These are phyloP conservation scores for Mikania micrantha DNA, from an alignment of 129 eudicot species.

Conservation along the genomic window DNA sequence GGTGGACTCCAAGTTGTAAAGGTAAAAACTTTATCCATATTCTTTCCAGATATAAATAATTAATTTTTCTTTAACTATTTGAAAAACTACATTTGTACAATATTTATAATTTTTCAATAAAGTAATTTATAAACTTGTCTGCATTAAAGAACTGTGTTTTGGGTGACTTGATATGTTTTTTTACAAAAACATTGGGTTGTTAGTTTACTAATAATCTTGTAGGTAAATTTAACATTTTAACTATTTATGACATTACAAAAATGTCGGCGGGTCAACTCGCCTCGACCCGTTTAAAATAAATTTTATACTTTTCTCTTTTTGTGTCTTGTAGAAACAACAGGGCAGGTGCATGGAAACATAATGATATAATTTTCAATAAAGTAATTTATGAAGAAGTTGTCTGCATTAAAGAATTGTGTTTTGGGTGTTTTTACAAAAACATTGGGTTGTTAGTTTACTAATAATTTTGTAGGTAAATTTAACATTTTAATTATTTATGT, in stretches of 20 bases:
- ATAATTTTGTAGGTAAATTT: background rate
- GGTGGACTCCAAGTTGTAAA: conserved; percentile 33
- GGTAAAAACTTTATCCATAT: conserved; percentile 29
- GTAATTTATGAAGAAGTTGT: too few species aligned
- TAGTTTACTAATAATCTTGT: too few species aligned
- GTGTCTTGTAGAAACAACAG: conserved; percentile 41
- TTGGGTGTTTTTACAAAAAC: background rate
- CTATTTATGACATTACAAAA: background rate
- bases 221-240: background rate
- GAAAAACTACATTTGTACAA: background rate
- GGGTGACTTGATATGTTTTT: too few species aligned
- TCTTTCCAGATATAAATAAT: background rate
- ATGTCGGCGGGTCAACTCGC: background rate
- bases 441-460: background rate
- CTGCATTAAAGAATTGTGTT: too few species aligned
- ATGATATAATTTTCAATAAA: too few species aligned
- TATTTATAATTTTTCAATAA: too few species aligned
- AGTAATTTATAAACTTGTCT: too few species aligned
- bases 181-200: background rate
- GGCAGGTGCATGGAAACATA: conserved; percentile 35
- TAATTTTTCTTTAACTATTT: background rate
- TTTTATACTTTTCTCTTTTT: background rate
- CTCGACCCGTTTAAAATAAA: background rate
- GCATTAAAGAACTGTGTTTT: too few species aligned
- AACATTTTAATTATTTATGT: background rate